Percentiles rank a stretch among this genome's conserved stretches.
Evolutionary conservation across 306 rosid genomes (phyloP).

Genomic region (Trichosanthes truncata): DNA sequence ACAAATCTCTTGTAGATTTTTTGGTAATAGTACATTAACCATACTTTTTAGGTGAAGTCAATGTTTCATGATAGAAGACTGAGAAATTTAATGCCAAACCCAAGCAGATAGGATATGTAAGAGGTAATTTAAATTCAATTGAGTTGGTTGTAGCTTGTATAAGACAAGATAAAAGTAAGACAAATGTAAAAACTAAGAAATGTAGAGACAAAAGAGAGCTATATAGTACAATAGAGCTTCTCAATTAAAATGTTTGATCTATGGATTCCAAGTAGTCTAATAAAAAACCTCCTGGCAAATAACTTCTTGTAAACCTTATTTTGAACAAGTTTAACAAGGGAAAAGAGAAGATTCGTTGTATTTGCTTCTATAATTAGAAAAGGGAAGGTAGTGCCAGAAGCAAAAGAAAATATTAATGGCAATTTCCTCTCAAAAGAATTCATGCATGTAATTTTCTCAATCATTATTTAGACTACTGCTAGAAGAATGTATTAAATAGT

Average conservation of each 20-base stretch:
- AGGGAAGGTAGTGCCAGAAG: neutral
- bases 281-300: too few relatives aligned
- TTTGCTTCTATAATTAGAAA: neutral
- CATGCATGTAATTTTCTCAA: neutral
- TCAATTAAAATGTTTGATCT: too few relatives aligned
- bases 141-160: slow-evolving; percentile 69
- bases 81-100: slow-evolving; percentile 81
- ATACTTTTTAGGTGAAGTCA: slow-evolving; percentile 79
- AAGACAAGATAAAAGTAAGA: too few relatives aligned
- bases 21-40: slow-evolving; percentile 11
- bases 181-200: too few relatives aligned
- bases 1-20: slow-evolving; percentile 8
- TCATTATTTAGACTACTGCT: neutral
- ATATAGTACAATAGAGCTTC: too few relatives aligned
- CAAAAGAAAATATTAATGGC: neutral
- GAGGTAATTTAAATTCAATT: slow-evolving; percentile 73
- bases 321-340: too few relatives aligned
- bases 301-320: too few relatives aligned
- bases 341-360: neutral
- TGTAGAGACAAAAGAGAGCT: too few relatives aligned
- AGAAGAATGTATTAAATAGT: neutral
- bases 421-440: neutral
- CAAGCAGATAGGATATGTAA: slow-evolving; percentile 79
- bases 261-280: too few relatives aligned
- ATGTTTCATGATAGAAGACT: slow-evolving; percentile 80